Evolutionary conservation across 192 early-diverging fungal species (phyloP), one percentile per base, ranked within the genome.

Genomic region (Rhizoclosmatium globosum): DNA sequence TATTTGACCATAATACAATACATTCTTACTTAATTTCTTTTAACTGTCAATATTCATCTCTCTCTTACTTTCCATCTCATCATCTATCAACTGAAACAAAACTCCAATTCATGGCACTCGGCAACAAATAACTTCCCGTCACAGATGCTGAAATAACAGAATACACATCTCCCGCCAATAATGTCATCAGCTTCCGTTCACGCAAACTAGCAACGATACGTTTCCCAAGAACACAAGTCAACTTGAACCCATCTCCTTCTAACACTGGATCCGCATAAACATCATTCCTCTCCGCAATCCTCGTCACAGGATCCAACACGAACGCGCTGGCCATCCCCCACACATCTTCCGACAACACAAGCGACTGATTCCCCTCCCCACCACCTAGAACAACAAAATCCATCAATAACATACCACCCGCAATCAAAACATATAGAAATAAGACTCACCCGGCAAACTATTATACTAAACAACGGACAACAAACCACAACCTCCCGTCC

Each of bases 341-440:
- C n/a, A 77, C n/a, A 39, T 77, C 47, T n/a, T 46, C 17, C 6
- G 75, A 38, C 62, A 77, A 42, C 4, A 65, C 64, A 1, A 77
- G 39, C 2, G 75, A 7, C 41, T 66, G 60, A 50, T 77, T 77
- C 17, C 23, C 60, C 2, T 77, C 75, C 4, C 75, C 75, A 21
- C 75, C 75, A 50, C 75, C 75, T 11, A 64, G 60, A 15, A n/a
- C n/a, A n/a, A n/a, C n/a, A n/a, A n/a, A n/a, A n/a, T n/a, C n/a
- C n/a, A n/a, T n/a, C 62, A 64, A 38, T 39, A 64, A 15, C n/a
- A 19, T 13, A 39, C 62, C 62, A 64, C 13, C 62, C 39, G 6
- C 38, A 19, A 19, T 15, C 2, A 19, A 19, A 2, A 31, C 38
- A 15, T 11, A 13, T 2, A 23, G 17, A 19, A 64, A 64, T 2